Conservation (phyloP, 495 filamentous ascomycete genomes). For the Rostrohypoxylon terebratum region DNA sequence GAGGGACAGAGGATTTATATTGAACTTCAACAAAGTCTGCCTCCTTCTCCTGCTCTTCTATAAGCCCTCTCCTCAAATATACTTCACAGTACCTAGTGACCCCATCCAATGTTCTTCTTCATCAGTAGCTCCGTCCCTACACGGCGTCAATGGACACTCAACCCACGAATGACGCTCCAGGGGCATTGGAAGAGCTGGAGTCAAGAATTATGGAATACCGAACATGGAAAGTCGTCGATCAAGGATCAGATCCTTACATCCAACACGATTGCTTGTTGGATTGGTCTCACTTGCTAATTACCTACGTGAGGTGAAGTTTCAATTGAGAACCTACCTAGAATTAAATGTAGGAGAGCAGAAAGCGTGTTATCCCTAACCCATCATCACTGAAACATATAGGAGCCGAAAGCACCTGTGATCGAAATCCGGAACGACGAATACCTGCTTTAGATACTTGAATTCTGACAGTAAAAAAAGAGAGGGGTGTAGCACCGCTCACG, state of each 20-base stretch:
- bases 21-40: neutral
- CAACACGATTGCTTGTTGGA: neutral
- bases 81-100: neutral
- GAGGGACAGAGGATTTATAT: slow-evolving; percentile 8
- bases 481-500: neutral
- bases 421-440: neutral
- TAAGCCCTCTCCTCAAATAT: neutral
- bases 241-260: neutral
- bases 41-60: neutral
- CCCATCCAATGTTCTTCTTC: neutral
- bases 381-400: neutral
- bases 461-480: neutral
- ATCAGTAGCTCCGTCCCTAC: neutral
- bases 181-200: slow-evolving; percentile 1
- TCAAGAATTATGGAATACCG: neutral
- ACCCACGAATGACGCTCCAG: neutral
- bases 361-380: neutral
- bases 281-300: neutral
- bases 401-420: neutral
- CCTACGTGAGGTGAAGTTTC: neutral
- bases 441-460: neutral
- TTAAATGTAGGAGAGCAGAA: neutral
- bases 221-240: neutral
- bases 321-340: neutral
- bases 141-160: neutral